These are phyloP conservation scores for Komagataella ulmi DNA, from an alignment of 805 yeast genomes.

Conservation along the genomic window DNA sequence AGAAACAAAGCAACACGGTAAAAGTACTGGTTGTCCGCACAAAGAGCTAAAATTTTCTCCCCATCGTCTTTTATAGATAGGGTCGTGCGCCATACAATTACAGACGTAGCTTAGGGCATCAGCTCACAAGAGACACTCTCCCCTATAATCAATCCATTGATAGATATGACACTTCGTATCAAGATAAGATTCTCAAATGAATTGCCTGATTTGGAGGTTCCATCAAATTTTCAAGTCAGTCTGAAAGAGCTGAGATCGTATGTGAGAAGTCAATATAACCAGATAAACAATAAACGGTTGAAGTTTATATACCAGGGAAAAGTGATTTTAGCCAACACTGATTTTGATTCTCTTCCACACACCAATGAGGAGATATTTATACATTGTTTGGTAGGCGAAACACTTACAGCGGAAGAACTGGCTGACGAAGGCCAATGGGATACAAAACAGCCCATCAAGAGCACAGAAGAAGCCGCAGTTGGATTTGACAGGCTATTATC, in stretches of 20 bases:
- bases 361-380: constrained; percentile 29
- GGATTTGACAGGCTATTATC: constrained; percentile 78
- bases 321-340: constrained; percentile 42
- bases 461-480: constrained; percentile 54
- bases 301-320: constrained; percentile 60
- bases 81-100: background rate
- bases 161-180: constrained; percentile 4
- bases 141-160: background rate
- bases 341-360: constrained; percentile 22
- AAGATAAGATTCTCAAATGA: constrained; percentile 34
- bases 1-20: constrained; percentile 60
- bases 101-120: background rate
- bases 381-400: constrained; percentile 72
- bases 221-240: constrained; percentile 19
- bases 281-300: constrained; percentile 32
- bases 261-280: constrained; percentile 22
- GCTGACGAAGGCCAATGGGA: constrained; percentile 48
- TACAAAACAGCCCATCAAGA: constrained; percentile 29
- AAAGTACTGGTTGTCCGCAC: constrained; percentile 70
- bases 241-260: constrained; percentile 25
- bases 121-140: background rate
- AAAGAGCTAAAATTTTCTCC: constrained; percentile 16
- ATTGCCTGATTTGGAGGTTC: constrained; percentile 25
- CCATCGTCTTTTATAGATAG: background rate
- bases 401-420: constrained; percentile 38